Evolutionary conservation across 345 rosid genomes (phyloP), one percentile per base, ranked within the genome.

Genomic region (Salix viminalis): DNA sequence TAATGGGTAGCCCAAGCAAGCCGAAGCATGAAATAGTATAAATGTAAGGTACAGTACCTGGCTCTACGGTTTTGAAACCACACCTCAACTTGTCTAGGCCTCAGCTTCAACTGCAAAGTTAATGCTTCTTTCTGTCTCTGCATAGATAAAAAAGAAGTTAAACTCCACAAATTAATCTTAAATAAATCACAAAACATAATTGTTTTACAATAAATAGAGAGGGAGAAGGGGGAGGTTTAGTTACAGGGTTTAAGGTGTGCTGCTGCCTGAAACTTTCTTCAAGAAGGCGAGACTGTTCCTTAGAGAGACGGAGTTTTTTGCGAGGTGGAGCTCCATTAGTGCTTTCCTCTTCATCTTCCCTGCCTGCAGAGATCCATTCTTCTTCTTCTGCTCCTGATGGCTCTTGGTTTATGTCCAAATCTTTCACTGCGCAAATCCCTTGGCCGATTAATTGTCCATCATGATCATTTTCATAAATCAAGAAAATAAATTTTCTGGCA

Each of bases 1-100:
- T 52, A 44, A 58, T 34, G 18, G 4, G 64, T 54, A 41, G 65
- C 13, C 44, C 28, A 28, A 67, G 10, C 19, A 16, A 39, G 44
- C 44, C 19, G 21, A 52, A 48, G 34, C 14, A 23, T 24, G 28
- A 26, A 62, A 61, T 28, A 41, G 10, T 7, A 56, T 12, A 3
- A 24, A 42, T 2, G 14, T 34, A 61, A 42, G 67, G 28, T 19
- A 65, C 62, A 65, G 84, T 88, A 95, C 99, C 99, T 91, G 89
- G 99, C 99, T 90, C 99, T 90, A 74, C 99, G 97, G 88, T 95
- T 95, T 83, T 95, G 99, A 86, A 95, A 95, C 99, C 99, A 95
- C 67, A 95, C 99, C 83, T 95, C 99, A 56, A 93, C 96, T 83
- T 95, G 97, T 77, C 99, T 85, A 65, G 97, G 93, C 83, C 87